Percentiles rank a stretch among this genome's conserved stretches.
phyloP scores from a whole-genome alignment of 208 protist genomes.

The Phytomonas sp. region DNA sequence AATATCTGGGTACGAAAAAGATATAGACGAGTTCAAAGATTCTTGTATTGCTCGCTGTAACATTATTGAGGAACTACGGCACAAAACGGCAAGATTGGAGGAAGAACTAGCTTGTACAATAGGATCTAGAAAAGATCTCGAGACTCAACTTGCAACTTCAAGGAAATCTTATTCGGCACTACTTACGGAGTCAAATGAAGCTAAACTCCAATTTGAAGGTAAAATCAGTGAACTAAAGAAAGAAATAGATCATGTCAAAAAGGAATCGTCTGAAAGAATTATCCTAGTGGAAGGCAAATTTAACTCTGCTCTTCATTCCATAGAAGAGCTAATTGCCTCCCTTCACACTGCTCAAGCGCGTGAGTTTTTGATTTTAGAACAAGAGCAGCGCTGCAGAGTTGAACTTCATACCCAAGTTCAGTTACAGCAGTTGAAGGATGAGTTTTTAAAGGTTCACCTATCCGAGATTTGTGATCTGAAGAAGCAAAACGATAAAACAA shows the following conservation, averaged over 20 bases:
- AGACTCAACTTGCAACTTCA: slow-evolving; percentile 36
- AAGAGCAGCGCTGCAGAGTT: background rate
- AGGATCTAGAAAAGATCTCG: slow-evolving; percentile 30
- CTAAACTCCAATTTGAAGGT: slow-evolving; percentile 17
- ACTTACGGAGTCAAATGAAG: slow-evolving; percentile 47
- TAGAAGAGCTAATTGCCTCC: slow-evolving; percentile 24
- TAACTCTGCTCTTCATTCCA: slow-evolving; percentile 13
- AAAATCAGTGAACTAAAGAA: slow-evolving; percentile 4
- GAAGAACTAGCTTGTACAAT: slow-evolving; percentile 16
- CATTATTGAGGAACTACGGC: slow-evolving; percentile 26
- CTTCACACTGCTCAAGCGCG: slow-evolving; percentile 7
- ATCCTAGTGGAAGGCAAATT: slow-evolving; percentile 21
- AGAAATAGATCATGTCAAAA: slow-evolving; percentile 13
- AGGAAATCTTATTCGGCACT: slow-evolving; percentile 58
- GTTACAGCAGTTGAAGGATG: background rate
- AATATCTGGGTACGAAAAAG: slow-evolving; percentile 33
- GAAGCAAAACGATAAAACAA: background rate
- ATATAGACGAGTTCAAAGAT: slow-evolving; percentile 28
- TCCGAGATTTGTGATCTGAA: background rate
- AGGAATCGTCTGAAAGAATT: slow-evolving; percentile 13
- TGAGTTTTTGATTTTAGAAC: background rate
- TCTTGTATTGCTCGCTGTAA: slow-evolving; percentile 15
- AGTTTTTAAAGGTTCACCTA: background rate
- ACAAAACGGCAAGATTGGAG: slow-evolving; percentile 12
- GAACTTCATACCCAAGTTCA: background rate